These are phyloP conservation scores for Lanmaoa pseudosensibilis DNA, from an alignment of 768 basidiomycete species.

Conservation along the genomic window DNA sequence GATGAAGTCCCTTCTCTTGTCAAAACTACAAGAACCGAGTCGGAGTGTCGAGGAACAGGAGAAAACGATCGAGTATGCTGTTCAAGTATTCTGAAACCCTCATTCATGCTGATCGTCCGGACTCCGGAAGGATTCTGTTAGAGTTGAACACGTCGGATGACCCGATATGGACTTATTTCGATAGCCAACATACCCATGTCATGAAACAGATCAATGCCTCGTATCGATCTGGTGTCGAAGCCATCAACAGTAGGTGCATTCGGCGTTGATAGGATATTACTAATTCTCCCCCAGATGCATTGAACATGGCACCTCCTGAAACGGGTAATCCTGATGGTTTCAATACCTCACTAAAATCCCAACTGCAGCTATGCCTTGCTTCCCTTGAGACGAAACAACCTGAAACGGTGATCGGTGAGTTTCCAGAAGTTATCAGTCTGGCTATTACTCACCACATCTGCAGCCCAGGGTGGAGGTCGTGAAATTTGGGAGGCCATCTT, in stretches of 20 bases:
- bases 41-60: constrained; percentile 92
- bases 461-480: constrained; percentile 70
- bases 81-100: background rate
- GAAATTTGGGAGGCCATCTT: constrained; percentile 81
- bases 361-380: constrained; percentile 60
- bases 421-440: background rate
- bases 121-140: constrained; percentile 66
- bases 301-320: constrained; percentile 44
- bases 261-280: background rate
- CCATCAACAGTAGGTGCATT: constrained; percentile 46
- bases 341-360: constrained; percentile 46
- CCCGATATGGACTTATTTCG: constrained; percentile 94
- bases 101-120: constrained; percentile 8
- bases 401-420: constrained; percentile 60
- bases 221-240: constrained; percentile 51
- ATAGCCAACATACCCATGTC: constrained; percentile 87
- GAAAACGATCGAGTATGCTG: constrained; percentile 87
- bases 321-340: constrained; percentile 38
- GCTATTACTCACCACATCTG: background rate
- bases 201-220: constrained; percentile 70
- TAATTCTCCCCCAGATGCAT: constrained; percentile 39
- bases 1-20: constrained; percentile 75
- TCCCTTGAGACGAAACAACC: constrained; percentile 64
- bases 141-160: constrained; percentile 88
- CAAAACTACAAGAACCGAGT: constrained; percentile 77